These are phyloP conservation scores for Alliaria petiolata DNA, from an alignment of 345 rosid species.

Conservation along the genomic window DNA sequence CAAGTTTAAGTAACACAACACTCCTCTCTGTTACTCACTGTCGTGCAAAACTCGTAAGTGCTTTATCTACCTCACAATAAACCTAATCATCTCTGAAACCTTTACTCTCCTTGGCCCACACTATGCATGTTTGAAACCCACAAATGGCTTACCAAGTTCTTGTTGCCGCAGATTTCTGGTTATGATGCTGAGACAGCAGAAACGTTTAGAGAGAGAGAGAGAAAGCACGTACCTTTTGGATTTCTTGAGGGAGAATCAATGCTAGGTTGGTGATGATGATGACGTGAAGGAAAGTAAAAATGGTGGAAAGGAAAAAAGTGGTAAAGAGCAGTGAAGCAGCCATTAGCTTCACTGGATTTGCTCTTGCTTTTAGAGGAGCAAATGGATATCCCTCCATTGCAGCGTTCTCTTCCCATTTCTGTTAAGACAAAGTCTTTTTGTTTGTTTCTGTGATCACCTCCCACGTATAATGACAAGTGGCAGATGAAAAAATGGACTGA, in stretches of 20 bases:
- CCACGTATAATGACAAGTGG: slow-evolving; percentile 5
- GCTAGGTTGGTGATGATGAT: slow-evolving; percentile 24
- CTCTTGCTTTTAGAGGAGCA: background rate
- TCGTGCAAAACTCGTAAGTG: background rate
- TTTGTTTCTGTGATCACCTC: background rate
- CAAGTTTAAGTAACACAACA: slow-evolving; percentile 4
- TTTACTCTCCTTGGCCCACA: background rate
- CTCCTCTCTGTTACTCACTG: background rate
- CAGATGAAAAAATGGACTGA: slow-evolving; percentile 7
- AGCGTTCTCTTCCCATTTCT: slow-evolving; percentile 58
- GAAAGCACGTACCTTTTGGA: slow-evolving; percentile 41
- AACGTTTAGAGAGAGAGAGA: background rate
- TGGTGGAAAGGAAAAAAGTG: slow-evolving; percentile 65
- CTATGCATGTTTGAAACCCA: background rate
- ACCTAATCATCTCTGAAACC: background rate
- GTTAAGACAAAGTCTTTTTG: background rate
- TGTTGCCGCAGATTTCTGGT: background rate
- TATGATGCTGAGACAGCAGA: background rate
- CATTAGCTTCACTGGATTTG: slow-evolving; percentile 27
- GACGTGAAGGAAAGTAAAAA: slow-evolving; percentile 43
- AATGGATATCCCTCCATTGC: slow-evolving; percentile 35
- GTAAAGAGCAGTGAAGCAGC: slow-evolving; percentile 68
- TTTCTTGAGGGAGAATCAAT: slow-evolving; percentile 8
- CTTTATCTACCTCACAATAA: background rate
- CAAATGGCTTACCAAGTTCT: background rate